These are phyloP conservation scores for Neurospora sp. DNA, from an alignment of 495 filamentous ascomycete genomes.

Conservation along the genomic window DNA sequence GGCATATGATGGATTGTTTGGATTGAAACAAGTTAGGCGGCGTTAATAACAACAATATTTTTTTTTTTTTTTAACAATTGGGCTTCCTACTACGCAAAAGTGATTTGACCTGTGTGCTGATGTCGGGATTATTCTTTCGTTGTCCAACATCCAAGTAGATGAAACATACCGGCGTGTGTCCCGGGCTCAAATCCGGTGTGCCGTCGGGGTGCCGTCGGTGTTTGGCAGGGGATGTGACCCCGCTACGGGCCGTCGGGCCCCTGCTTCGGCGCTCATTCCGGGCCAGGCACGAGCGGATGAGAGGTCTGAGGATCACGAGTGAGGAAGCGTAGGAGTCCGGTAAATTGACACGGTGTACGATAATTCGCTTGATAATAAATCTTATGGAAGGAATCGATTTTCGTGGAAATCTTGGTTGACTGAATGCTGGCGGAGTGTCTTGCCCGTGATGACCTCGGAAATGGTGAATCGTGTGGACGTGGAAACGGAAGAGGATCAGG, in stretches of 20 bases:
- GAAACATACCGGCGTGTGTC: neutral
- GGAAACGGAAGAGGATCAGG: neutral
- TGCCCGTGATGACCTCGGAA: neutral
- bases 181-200: neutral
- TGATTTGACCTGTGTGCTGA: neutral
- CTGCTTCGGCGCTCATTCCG: neutral
- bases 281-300: neutral
- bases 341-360: neutral
- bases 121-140: neutral
- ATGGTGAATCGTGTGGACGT: neutral
- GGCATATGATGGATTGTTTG: neutral
- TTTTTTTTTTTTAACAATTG: neutral
- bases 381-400: neutral
- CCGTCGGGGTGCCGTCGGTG: neutral
- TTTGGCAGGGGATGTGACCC: neutral
- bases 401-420: neutral
- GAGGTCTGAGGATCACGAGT: neutral
- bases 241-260: neutral
- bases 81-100: rapidly evolving
- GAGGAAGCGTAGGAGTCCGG: neutral
- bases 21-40: neutral
- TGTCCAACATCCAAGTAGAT: too few relatives aligned
- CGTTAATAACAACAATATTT: neutral
- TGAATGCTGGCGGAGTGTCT: neutral
- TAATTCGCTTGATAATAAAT: neutral